A percentile compares a stretch with the other conserved stretches of the same genome.
phyloP scores from a whole-genome alignment of 1,284 basidiomycete genomes.

The Sanghuangporus sanghuang region DNA sequence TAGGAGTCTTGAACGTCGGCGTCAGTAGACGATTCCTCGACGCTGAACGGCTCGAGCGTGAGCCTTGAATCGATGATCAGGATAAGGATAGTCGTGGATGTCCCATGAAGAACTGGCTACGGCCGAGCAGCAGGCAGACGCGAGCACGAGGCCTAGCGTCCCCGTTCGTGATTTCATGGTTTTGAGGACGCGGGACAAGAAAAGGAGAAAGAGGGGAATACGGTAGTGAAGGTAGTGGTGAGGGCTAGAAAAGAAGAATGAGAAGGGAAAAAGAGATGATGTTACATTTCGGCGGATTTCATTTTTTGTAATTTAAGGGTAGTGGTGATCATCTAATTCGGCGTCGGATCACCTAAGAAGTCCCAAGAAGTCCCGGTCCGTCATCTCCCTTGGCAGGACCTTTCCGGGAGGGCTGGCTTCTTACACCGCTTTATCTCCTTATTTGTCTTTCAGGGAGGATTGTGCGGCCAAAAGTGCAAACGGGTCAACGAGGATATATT shows the following conservation, averaged over 20 bases:
- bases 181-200: not conserved
- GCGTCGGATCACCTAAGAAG: not conserved
- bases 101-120: constrained; percentile 19
- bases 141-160: constrained; percentile 20
- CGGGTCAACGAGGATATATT: too few relatives aligned
- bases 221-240: not conserved
- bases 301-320: not conserved
- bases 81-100: constrained; percentile 23
- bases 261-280: not conserved
- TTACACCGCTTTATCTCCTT: not conserved
- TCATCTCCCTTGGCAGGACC: not conserved
- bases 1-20: constrained; percentile 37
- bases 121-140: constrained; percentile 24
- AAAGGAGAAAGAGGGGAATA: not conserved
- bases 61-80: constrained; percentile 22
- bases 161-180: not conserved
- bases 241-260: not conserved
- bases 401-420: not conserved
- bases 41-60: constrained; percentile 16
- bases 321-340: not conserved
- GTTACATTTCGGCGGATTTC: not conserved
- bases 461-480: too few relatives aligned
- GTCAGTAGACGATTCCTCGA: constrained; percentile 37
- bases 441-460: not conserved
- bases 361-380: not conserved